A percentile compares a stretch with the other conserved stretches of the same genome.
phyloP scores from a whole-genome alignment of 192 early-diverging fungal genomes.

The Mortierella antarctica region DNA sequence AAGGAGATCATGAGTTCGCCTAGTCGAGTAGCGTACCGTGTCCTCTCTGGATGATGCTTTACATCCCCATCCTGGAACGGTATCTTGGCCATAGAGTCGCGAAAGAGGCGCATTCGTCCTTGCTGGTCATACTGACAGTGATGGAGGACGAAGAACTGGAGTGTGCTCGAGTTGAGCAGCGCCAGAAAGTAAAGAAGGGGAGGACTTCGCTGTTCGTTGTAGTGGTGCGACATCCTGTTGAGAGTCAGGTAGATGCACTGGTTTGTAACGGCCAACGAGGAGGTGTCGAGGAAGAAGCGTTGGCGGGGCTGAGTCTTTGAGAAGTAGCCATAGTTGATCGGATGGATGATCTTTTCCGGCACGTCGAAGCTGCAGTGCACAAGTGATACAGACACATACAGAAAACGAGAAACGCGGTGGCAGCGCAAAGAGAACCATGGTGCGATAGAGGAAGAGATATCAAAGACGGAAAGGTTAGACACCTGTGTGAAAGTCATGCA shows the following conservation, averaged over 20 bases:
- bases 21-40: slow-evolving; percentile 15
- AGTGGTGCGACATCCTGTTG: slow-evolving; percentile 25
- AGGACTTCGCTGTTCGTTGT: slow-evolving; percentile 13
- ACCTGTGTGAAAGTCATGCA: background rate
- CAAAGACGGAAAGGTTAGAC: background rate
- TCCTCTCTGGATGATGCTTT: slow-evolving; percentile 12
- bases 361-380: slow-evolving; percentile 38
- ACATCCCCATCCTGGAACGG: slow-evolving; percentile 55
- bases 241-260: slow-evolving; percentile 65
- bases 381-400: background rate
- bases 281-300: slow-evolving; percentile 64
- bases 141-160: slow-evolving; percentile 59
- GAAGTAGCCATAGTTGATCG: slow-evolving; percentile 70
- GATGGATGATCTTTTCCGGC: slow-evolving; percentile 64
- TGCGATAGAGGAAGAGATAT: no score
- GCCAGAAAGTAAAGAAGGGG: slow-evolving; percentile 58
- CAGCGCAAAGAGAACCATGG: no score
- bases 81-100: slow-evolving; percentile 69
- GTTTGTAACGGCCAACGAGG: slow-evolving; percentile 60
- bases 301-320: slow-evolving; percentile 63
- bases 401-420: background rate
- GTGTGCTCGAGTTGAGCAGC: slow-evolving; percentile 61
- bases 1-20: slow-evolving; percentile 32
- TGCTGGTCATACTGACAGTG: slow-evolving; percentile 68
- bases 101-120: slow-evolving; percentile 65